Base-by-base conservation (phyloP, 805 yeast genomes). In the Ogataea polymorpha region DNA sequence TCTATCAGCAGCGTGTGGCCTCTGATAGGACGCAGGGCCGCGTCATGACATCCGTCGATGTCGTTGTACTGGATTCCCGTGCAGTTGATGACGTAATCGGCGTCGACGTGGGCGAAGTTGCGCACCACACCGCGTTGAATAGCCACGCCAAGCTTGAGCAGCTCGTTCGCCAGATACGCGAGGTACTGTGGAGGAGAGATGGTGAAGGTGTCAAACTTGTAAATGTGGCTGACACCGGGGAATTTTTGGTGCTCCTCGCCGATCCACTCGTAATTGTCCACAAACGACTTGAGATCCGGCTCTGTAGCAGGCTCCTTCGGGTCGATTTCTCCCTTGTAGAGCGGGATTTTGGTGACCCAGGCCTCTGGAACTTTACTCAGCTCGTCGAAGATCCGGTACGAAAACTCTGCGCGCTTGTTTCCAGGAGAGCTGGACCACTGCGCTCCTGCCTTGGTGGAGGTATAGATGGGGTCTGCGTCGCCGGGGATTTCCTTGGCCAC, bases 401-500 rank as follows among this genome's bases (percentile, higher is more conserved):
- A 66, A 6, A 49, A 45, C 23, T 41, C 42, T 37, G 70, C 76
- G 37, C 64, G 51, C 34, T 68, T 66, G n/a, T 69, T 67, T 42
- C 62, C 62, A 3, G 68, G 68, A 44, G 63, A 59, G 3, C 72
- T 63, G n/a, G 58, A 65, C 85, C 87, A 81, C 46, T 80, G 79
- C 25, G 87, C 88, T 4, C 88, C 87, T 1, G 86, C 88, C 55
- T 70, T 76, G 2, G 86, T 85, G 0, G 84, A 79, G 1, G 85
- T 70, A 53, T 77, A 81, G 5, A 70, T 67, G 4, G 45, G 28
- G 34, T 68, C 68, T n/a, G 56, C 44, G 38, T 80, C 85, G 2
- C 86, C 85, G 0, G 85, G 86, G 12, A 79, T 53, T 45, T 72
- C 66, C 31, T 64, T 62, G 1, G 70, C 71, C 3, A 75, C 45